A percentile compares a stretch with the other conserved stretches of the same genome.
phyloP scores from a whole-genome alignment of 768 basidiomycete species.

The Phallus indusiatus region DNA sequence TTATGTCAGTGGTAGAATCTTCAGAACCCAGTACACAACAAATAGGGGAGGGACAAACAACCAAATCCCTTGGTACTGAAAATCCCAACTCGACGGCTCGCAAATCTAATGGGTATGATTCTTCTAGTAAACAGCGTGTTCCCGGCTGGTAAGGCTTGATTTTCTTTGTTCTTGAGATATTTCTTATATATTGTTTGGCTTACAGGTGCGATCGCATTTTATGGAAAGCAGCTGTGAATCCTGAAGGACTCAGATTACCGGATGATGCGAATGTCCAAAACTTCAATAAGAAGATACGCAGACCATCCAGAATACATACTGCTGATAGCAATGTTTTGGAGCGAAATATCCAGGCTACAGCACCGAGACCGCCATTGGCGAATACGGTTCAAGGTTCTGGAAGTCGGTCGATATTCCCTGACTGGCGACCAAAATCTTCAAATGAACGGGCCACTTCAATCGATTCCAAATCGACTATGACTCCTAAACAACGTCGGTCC shows the following conservation, averaged over 20 bases:
- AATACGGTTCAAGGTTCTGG: neutral
- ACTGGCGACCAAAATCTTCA: neutral
- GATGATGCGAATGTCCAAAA: neutral
- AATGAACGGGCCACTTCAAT: neutral
- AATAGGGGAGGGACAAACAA: neutral
- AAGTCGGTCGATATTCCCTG: neutral
- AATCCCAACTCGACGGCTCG: slow-evolving; percentile 28
- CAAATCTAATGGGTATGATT: slow-evolving; percentile 54
- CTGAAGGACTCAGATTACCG: slow-evolving; percentile 25
- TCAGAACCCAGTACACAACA: neutral
- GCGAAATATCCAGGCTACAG: neutral
- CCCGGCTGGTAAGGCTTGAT: slow-evolving; percentile 60
- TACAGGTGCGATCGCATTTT: slow-evolving; percentile 76
- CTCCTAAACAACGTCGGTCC: neutral
- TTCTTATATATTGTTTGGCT: neutral
- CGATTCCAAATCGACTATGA: neutral
- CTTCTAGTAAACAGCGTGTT: slow-evolving; percentile 71
- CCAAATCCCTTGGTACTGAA: slow-evolving; percentile 6
- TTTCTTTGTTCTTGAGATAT: neutral
- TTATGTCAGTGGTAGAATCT: neutral
- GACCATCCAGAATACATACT: neutral
- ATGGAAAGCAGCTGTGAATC: slow-evolving; percentile 64
- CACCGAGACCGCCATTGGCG: neutral
- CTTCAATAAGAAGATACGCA: neutral
- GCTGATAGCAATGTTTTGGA: neutral